Percentiles rank a stretch among this genome's conserved stretches.
phyloP scores from a whole-genome alignment of 495 filamentous ascomycete species.

The Lophiotrema nucula region DNA sequence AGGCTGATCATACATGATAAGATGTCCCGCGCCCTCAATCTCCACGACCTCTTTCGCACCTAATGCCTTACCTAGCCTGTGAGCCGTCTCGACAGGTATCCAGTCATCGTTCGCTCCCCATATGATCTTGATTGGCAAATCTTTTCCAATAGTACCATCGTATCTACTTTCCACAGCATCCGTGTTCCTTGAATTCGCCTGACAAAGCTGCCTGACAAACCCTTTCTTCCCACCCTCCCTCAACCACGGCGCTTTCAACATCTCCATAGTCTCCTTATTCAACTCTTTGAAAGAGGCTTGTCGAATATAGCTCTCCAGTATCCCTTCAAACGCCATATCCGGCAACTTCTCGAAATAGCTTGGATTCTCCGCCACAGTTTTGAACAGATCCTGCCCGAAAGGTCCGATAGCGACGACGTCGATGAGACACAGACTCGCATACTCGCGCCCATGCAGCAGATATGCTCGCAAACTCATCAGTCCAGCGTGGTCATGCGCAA shows the following conservation, averaged over 20 bases:
- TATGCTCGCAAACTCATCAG: constrained; percentile 7
- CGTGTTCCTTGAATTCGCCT: constrained; percentile 4
- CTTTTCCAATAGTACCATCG: background rate
- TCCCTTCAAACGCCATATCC: constrained; percentile 4
- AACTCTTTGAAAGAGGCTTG: constrained; percentile 1
- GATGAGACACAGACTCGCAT: constrained; percentile 8
- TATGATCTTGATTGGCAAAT: constrained; percentile 4
- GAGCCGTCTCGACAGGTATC: background rate
- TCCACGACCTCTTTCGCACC: background rate
- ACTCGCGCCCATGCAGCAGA: background rate
- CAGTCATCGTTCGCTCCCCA: constrained; percentile 7
- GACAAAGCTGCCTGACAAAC: constrained; percentile 7
- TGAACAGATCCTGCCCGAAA: constrained; percentile 3
- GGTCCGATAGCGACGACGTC: constrained; percentile 9
- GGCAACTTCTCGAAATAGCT: constrained; percentile 1
- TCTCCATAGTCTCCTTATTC: constrained; percentile 1
- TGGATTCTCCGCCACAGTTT: constrained; percentile 3
- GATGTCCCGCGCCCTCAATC: constrained; percentile 2
- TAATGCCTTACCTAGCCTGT: background rate
- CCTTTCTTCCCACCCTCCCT: constrained; percentile 2
- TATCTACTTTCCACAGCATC: constrained; percentile 6
- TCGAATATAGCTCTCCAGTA: constrained; percentile 5
- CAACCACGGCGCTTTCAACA: constrained; percentile 8
- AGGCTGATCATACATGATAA: constrained; percentile 1
- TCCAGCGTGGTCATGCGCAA: constrained; percentile 7